These are phyloP conservation scores for Aspergillus sergii DNA, from an alignment of 2,329 filamentous ascomycete genomes.

Conservation along the genomic window DNA sequence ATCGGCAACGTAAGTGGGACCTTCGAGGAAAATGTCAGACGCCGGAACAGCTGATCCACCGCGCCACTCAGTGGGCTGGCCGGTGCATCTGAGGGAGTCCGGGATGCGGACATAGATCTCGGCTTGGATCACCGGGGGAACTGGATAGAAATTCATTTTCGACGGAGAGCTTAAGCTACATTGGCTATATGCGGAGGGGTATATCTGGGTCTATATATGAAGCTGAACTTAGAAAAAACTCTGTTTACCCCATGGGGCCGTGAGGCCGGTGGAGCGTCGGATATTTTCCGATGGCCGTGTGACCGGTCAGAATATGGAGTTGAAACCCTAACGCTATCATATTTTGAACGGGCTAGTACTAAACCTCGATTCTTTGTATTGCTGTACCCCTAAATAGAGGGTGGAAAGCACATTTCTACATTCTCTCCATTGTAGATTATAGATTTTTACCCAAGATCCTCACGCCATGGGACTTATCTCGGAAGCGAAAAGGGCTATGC, in stretches of 20 bases:
- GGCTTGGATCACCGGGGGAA: conserved; percentile 32
- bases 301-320: not conserved
- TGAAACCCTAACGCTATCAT: not conserved
- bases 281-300: conserved; percentile 5
- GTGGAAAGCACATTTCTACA: not conserved
- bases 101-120: conserved; percentile 41
- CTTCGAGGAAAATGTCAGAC: conserved; percentile 25
- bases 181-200: not conserved
- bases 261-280: not conserved
- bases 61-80: conserved; percentile 40
- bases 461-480: conserved; percentile 24
- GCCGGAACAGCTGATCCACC: conserved; percentile 37
- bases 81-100: conserved; percentile 35
- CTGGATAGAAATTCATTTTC: conserved; percentile 25
- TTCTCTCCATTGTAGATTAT: not conserved
- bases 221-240: not conserved
- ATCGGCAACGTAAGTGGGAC: not conserved
- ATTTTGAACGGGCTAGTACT: not conserved
- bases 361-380: not conserved
- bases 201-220: not conserved
- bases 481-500: conserved; percentile 21
- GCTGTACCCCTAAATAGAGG: not conserved
- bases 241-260: not conserved
- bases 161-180: not conserved
- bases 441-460: not conserved